Percentiles rank a stretch among this genome's conserved stretches.
Conservation (phyloP, 768 basidiomycete genomes). For the Agaricus blazei region DNA sequence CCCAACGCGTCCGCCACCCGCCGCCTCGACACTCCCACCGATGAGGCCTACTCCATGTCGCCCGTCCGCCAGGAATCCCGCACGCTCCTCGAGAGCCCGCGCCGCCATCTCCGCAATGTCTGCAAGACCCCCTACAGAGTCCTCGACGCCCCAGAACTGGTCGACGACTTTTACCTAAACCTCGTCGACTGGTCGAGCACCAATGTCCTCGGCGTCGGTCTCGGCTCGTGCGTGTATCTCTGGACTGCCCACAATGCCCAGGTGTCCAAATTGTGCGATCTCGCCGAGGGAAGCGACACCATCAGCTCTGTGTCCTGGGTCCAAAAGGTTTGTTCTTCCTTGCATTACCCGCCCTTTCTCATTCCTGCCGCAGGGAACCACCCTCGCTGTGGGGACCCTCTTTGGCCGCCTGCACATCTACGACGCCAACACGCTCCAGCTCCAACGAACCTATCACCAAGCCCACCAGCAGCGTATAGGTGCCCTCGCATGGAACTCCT, state of each 20-base stretch:
- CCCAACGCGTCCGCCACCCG: slow-evolving; percentile 33
- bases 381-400: slow-evolving; percentile 91
- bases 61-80: slow-evolving; percentile 85
- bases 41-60: slow-evolving; percentile 85
- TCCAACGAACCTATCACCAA: slow-evolving; percentile 75
- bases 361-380: slow-evolving; percentile 52
- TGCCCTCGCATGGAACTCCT: slow-evolving; percentile 89
- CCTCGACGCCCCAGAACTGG: slow-evolving; percentile 93
- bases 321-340: slow-evolving; percentile 43
- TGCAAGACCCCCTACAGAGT: slow-evolving; percentile 97
- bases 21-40: slow-evolving; percentile 76
- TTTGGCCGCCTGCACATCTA: slow-evolving; percentile 88
- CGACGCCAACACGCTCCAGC: slow-evolving; percentile 73
- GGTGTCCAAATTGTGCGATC: slow-evolving; percentile 88
- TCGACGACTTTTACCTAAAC: slow-evolving; percentile 98
- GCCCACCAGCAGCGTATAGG: slow-evolving; percentile 91
- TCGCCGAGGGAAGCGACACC: slow-evolving; percentile 59
- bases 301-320: slow-evolving; percentile 94
- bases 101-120: slow-evolving; percentile 74
- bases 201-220: slow-evolving; percentile 91
- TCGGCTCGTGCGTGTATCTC: slow-evolving; percentile 89
- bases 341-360: not conserved
- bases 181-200: slow-evolving; percentile 96
- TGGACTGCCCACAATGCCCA: slow-evolving; percentile 95
- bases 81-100: slow-evolving; percentile 77